Evolutionary conservation across 2,329 filamentous ascomycete genomes (phyloP), one percentile per base, ranked within the genome.

Genomic region (Exserohilum turcica): DNA sequence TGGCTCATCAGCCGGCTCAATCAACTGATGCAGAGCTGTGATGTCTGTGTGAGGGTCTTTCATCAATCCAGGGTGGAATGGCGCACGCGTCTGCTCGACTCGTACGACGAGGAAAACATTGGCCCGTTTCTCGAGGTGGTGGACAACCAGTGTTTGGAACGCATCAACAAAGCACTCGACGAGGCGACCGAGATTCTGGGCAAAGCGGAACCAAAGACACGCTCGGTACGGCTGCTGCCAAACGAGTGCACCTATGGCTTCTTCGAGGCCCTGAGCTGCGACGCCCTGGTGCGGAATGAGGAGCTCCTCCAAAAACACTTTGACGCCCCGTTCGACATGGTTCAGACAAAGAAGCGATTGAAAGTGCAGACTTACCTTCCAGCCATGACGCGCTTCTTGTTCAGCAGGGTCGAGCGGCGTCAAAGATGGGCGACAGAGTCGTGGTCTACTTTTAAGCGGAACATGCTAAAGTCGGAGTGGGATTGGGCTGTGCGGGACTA

Each of bases 191-290:
- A 68, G 44, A 68, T 76, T 45, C 68, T 81, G 32, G 61, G 70
- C 53, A 73, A 74, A 10, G 71, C 81, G 6, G 78, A 83, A 2
- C 77, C 79, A 3, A 76, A 81, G 37, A 67, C 80, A 52, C 79
- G 84, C 33, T 78, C 76, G 18, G 77, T 84, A 31, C 72, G 74
- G 46, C 73, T 79, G 21, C 71, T 86, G 21, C 80, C 83, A 24
- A 77, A 82, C 1, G 78, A 84, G 24, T 85, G 90, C 6, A 83
- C 95, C 44, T 84, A 94, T 53, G 88, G 91, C 9, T 84, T 97
- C 27, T 96, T 95, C 65, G 93, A 97, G 72, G 88, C 89, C 0
- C 78, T 97, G 45, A 96, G 92, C 72, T 96, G 89, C 72, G 85
- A 92, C 61, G 82, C 88, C 0, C 91, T 95, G 69, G 80, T 97